Evolutionary conservation across 2,329 filamentous ascomycete genomes (phyloP), one percentile per base, ranked within the genome.

Genomic region (Mycogone perniciosa): DNA sequence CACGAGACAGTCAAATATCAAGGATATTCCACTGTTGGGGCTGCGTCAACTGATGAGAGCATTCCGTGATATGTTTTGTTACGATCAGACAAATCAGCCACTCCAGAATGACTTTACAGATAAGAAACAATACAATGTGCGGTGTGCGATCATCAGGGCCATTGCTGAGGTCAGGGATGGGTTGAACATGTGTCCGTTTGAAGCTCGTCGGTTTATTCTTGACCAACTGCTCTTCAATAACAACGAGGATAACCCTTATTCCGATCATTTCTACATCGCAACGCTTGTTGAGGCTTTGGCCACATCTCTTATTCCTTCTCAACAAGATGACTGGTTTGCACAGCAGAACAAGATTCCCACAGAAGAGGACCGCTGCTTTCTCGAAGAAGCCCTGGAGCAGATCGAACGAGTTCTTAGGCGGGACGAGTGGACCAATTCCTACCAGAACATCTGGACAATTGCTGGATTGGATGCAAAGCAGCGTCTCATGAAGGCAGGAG

Each of bases 181-280:
- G 49, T 70, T 64, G 5, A 88, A 89, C 35, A 86, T 82, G 60
- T 91, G 90, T 48, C 91, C 92, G 0, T 76, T 85, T 62, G 76
- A 84, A 47, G 89, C 89, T 5, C 88, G 91, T 51, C 80, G 81
- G 37, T 95, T 96, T 66, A 80, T 99, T 44, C 80, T 95, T 26
- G 90, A 96, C 59, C 88, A 95, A 63, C 75, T 99, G 33, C 85
- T 88, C 44, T 92, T 90, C 71, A 99, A 99, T 64, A 91, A 99
- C 69, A 99, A 99, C 64, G 85, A 87, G 2, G 86, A 88, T 54
- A 99, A 99, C 60, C 71, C 85, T 45, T 95, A 82, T 63, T 96
- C 91, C 5, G 95, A 99, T 62, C 86, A 91, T 55, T 84, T 88
- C 61, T 99, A 96, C 64, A 82, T 99, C 48, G 84, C 89, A 6